phyloP scores from a whole-genome alignment of 257 asterid genomes.

The Forsythia suspensa region DNA sequence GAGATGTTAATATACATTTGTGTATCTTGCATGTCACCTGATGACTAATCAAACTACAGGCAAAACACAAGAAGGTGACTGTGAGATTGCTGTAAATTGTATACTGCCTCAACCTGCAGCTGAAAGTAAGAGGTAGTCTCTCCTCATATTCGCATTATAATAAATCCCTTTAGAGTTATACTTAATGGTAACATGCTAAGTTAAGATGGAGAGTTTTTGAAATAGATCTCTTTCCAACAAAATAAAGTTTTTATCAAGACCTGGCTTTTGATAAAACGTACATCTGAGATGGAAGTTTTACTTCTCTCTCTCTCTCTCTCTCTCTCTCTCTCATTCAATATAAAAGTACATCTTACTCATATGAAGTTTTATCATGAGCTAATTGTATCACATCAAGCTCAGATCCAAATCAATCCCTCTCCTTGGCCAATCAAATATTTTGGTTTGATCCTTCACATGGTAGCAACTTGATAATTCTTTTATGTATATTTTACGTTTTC shows the following conservation, averaged over 20 bases:
- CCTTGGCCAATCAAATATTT: neutral
- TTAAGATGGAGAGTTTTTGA: neutral
- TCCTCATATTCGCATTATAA: slow-evolving; percentile 9
- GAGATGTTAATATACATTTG: neutral
- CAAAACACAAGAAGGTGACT: slow-evolving; percentile 45
- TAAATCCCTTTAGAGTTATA: neutral
- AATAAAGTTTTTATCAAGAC: neutral
- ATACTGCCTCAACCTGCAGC: slow-evolving; percentile 81
- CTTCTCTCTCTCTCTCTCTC: too few species aligned
- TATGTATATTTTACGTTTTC: neutral
- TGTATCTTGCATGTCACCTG: slow-evolving; percentile 18
- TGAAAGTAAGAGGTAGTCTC: slow-evolving; percentile 70
- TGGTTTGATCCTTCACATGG: neutral
- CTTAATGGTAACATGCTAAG: neutral
- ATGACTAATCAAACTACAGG: slow-evolving; percentile 38
- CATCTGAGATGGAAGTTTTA: neutral
- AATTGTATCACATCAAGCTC: neutral
- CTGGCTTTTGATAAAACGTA: neutral
- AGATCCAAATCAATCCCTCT: neutral
- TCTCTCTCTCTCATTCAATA: too few species aligned
- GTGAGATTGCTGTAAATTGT: slow-evolving; percentile 47
- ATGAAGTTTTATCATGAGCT: neutral
- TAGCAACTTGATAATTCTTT: neutral
- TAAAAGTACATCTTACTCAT: too few species aligned
- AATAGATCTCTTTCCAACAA: neutral